Evolutionary conservation across 768 basidiomycete species (phyloP), one percentile per base, ranked within the genome.

Genomic region (Tubosaeta sp.): DNA sequence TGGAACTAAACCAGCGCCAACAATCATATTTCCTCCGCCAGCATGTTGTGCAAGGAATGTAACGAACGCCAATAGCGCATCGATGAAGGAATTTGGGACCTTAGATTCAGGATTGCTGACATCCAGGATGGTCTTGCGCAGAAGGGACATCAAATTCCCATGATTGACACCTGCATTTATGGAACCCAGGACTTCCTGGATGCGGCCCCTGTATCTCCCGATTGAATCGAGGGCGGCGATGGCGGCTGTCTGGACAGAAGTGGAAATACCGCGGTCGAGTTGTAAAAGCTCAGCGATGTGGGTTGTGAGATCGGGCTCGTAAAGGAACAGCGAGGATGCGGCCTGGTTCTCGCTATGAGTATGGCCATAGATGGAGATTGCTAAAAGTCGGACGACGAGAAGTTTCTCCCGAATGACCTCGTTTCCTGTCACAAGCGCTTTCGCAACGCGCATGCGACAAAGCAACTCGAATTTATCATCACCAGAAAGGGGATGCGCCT

Each of bases 161-260:
- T 98, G 96, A 61, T 93, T 96, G 48, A 97, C 92, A 39, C 92
- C 92, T 22, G 92, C 94, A 65, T 96, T 96, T 32, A 98, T 81
- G 1, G 94, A 86, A 5, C 86, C 85, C 41, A 96, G 69, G 34
- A 95, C 91, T 63, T 98, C 96, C 59, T 84, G 82, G 31, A 90
- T 78, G 64, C 87, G 91, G 53, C 73, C 76, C 53, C 91, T 82
- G 66, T 95, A 94, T 54, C 92, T 78, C 12, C 86, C 87, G 51
- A 95, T 79, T 13, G 90, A 90, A 66, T 99, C 96, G 51, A 98
- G 76, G n/a, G 90, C 86, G 24, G 86, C 81, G 49, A 98, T 79
- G 14, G 94, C 90, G 2, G 90, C 86, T 3, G 86, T 87, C 67
- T 94, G 89, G 7, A 96, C 80, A 25, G 76, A 67, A 42, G 84